Evolutionary conservation across 805 yeast genomes (phyloP), one percentile per base, ranked within the genome.

Genomic region (Tetrapisispora nanseiensis): DNA sequence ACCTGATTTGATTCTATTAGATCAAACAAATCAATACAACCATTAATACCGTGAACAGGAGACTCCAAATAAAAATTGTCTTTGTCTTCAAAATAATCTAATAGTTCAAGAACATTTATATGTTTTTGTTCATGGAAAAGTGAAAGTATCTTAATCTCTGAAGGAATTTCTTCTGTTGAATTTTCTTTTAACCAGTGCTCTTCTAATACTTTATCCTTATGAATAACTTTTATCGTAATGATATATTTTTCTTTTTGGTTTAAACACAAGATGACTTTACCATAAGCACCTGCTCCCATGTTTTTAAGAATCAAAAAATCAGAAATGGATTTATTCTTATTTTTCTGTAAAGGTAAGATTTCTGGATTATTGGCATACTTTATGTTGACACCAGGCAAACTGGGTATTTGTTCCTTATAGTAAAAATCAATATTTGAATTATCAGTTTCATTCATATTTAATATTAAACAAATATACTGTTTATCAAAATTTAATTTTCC

Each of bases 111-210:
- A 36, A 87, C 82, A 60, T 86, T 87, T 2, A 87, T 89, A 61
- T 90, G 97, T 1, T 89, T 90, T 44, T 75, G 74, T 34, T 67
- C 63, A 54, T 78, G 80, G 45, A 90, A 65, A 15, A 78, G 77
- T 23, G 87, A 78, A 84, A 90, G 78, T 30, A 90, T 80, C 58
- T 86, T 92, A 49, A 90, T 90, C 61, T 90, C 98, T 15, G 89
- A 79, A 1, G 97, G 97, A 22, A 90, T 82, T 0, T 95, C 87
- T 3, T 97, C 97, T 28, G 89, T 65, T 46, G 74, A 75, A 18
- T 95, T 74, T 61, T 92, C 97, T 42, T 97, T 72, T 2, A 86
- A 94, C 98, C 98, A 90, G 0, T 97, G 86, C 59, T 92, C 97
- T 15, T 90, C 95, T 51, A 92, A 68, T 51, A 90, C 90, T 43